Evolutionary conservation across 2,329 filamentous ascomycete species (phyloP), one percentile per base, ranked within the genome.

Genomic region (Hortaea sp.): DNA sequence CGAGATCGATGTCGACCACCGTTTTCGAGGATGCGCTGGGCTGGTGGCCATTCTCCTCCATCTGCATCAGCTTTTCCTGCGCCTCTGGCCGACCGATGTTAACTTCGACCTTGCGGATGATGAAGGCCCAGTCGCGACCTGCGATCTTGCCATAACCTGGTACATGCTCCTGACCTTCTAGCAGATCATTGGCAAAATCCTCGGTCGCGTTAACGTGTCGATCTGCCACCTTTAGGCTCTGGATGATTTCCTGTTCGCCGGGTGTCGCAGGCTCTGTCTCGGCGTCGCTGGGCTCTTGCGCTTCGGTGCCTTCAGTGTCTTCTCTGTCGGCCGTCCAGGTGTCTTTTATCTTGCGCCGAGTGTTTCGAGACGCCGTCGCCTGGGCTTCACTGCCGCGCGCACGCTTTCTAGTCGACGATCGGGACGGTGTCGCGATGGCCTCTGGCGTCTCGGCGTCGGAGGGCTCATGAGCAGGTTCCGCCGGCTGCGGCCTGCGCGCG

Each of bases 71-170:
- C 44, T 59, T 58, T 44, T 63, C 59, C 27, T 63, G 59, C 28
- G 57, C 54, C 48, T 62, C 61, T 41, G 79, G 78, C 52, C 86
- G 79, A 39, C 86, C 86, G 53, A 92, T 88, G 54, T 84, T 81
- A 60, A 88, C 78, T 44, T 75, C 74, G n/a, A 87, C 74, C 51
- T 82, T 81, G 51, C 82, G 84, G 49, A 90, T 80, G 61, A 88
- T 90, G 65, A 84, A 92, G 7, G 85, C 88, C 86, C 86, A 92
- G 61, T 87, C 83, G 53, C 81, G 78, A 11, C 84, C 86, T 13
- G 85, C 81, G 50, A 92, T 82, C 69, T 90, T 90, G 46, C 85
- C 86, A 63, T 86, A 92, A 32, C 86, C 86, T 5, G 69, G 66
- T 30, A 71, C 68, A 55, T 69, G 57, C 63, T 69, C 59, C 61